These are phyloP conservation scores for Lasiosphaeria ovina DNA, from an alignment of 495 filamentous ascomycete genomes.

Conservation along the genomic window DNA sequence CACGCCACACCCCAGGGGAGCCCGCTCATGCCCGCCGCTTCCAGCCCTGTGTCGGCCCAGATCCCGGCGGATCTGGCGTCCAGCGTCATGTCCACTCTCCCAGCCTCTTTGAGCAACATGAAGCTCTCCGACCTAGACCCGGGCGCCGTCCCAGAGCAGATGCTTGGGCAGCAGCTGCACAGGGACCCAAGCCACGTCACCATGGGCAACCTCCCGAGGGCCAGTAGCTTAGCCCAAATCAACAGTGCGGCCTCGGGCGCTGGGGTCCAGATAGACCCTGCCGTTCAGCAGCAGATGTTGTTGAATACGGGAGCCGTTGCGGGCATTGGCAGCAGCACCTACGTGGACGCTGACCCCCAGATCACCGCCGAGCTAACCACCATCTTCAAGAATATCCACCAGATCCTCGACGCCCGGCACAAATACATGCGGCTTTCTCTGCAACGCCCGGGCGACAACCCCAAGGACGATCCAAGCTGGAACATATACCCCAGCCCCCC, in stretches of 20 bases:
- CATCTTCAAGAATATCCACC: constrained; percentile 86
- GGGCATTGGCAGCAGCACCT: constrained; percentile 38
- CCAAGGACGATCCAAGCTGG: constrained; percentile 81
- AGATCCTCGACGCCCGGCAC: constrained; percentile 76
- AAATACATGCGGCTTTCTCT: constrained; percentile 88
- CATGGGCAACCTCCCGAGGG: constrained; percentile 15
- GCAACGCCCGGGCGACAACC: constrained; percentile 77
- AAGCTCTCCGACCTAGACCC: constrained; percentile 18
- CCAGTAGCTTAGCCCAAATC: constrained; percentile 16
- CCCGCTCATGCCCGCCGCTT: constrained; percentile 43
- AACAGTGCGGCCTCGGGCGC: constrained; percentile 27
- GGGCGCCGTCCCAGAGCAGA: constrained; percentile 13
- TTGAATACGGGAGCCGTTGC: constrained; percentile 26
- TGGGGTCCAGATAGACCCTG: constrained; percentile 28
- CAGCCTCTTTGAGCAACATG: constrained; percentile 12
- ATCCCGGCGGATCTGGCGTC: constrained; percentile 20
- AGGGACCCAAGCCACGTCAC: constrained; percentile 20
- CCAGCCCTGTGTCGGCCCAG: constrained; percentile 32
- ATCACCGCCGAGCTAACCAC: constrained; percentile 76
- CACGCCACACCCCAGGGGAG: constrained; percentile 48
- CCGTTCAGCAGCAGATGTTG: constrained; percentile 29
- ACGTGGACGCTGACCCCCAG: constrained; percentile 60
- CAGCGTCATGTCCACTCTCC: constrained; percentile 10
- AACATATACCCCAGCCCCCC: constrained; percentile 86
- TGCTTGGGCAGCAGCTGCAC: constrained; percentile 5